phyloP scores from a whole-genome alignment of 257 asterid genomes.

The Apocynum venetum region DNA sequence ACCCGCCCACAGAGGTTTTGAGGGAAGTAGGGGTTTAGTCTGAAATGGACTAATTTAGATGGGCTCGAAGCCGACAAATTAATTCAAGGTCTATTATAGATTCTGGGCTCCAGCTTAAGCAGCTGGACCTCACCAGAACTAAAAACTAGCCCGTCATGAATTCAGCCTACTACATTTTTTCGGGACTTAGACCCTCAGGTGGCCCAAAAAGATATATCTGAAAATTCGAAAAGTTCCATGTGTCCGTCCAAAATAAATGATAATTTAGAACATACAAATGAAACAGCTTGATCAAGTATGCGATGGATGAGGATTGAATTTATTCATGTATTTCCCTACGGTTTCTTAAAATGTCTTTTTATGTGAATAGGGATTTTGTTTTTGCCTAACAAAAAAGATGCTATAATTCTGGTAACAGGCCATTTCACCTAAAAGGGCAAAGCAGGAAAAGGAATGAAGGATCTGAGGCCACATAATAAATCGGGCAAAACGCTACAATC shows the following conservation, averaged over 20 bases:
- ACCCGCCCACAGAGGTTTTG: background rate
- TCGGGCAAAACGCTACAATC: background rate
- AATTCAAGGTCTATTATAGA: background rate
- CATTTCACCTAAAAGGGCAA: background rate
- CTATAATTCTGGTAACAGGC: background rate
- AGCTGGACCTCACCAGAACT: background rate
- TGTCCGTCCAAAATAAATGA: too few relatives aligned
- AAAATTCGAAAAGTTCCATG: background rate
- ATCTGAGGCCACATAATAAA: background rate
- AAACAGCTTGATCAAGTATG: background rate
- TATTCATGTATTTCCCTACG: too few relatives aligned
- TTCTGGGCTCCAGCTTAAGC: background rate
- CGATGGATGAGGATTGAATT: background rate
- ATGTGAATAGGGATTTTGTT: background rate
- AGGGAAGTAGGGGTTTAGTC: slow-evolving; percentile 1
- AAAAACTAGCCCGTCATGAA: background rate
- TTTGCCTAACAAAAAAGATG: background rate
- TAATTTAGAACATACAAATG: background rate
- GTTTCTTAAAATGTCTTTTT: background rate
- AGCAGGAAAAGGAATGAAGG: background rate
- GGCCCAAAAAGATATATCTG: background rate
- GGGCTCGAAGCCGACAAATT: background rate
- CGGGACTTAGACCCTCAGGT: background rate
- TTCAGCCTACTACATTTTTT: background rate
- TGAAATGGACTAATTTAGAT: background rate